Evolutionary conservation across 345 rosid species (phyloP).

Genomic region (Gossypium longicalyx): DNA sequence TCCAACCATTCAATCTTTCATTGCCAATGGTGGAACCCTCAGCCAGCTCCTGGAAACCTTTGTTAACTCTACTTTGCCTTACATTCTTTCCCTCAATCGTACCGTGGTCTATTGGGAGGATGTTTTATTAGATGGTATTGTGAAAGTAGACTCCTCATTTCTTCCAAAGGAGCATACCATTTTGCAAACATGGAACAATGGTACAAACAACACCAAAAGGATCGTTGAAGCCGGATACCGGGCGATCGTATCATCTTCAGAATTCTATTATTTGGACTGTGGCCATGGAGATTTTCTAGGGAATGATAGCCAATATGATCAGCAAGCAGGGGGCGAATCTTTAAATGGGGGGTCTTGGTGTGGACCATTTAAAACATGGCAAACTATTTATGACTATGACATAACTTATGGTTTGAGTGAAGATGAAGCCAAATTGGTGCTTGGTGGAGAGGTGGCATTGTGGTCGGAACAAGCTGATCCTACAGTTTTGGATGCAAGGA

Average conservation of each 20-base stretch:
- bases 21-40: slow-evolving; percentile 58
- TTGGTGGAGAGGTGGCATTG: slow-evolving; percentile 86
- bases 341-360: slow-evolving; percentile 70
- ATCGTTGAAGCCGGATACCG: slow-evolving; percentile 70
- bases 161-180: slow-evolving; percentile 59
- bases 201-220: slow-evolving; percentile 59
- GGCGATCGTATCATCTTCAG: slow-evolving; percentile 74
- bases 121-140: slow-evolving; percentile 43
- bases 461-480: slow-evolving; percentile 96
- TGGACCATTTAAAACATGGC: slow-evolving; percentile 92
- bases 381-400: slow-evolving; percentile 73
- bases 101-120: slow-evolving; percentile 89
- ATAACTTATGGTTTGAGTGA: slow-evolving; percentile 56
- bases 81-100: slow-evolving; percentile 59
- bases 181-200: slow-evolving; percentile 83
- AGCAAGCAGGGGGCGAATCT: slow-evolving; percentile 7
- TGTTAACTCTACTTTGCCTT: slow-evolving; percentile 53
- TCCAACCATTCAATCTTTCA: slow-evolving; percentile 48
- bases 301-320: slow-evolving; percentile 65
- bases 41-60: slow-evolving; percentile 64
- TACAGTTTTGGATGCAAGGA: slow-evolving; percentile 49
- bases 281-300: slow-evolving; percentile 75
- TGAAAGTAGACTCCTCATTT: slow-evolving; percentile 46
- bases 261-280: slow-evolving; percentile 80
- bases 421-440: slow-evolving; percentile 65